A percentile compares a stretch with the other conserved stretches of the same genome.
phyloP scores from a whole-genome alignment of 371 early-diverging fungal genomes.

The Rhizopus sp. region DNA sequence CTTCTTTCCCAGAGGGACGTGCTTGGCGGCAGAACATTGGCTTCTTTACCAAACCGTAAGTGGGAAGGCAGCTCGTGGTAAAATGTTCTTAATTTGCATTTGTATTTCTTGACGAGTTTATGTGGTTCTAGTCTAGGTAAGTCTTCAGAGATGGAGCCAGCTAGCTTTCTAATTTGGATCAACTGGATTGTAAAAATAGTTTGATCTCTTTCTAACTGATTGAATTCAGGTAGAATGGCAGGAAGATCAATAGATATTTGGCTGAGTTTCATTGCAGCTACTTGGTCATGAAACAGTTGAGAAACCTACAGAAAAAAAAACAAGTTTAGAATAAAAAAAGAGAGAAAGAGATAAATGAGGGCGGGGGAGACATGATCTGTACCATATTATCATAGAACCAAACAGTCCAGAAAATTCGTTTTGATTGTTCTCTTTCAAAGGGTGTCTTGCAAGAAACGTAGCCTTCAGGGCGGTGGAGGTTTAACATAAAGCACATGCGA shows the following conservation, averaged over 20 bases:
- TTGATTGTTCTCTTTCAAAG: slow-evolving; percentile 30
- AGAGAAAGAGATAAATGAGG: too few relatives aligned
- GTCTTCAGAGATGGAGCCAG: slow-evolving; percentile 13
- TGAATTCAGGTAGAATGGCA: slow-evolving; percentile 21
- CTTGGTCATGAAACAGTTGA: slow-evolving; percentile 23
- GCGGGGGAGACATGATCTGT: neutral
- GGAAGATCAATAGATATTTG: slow-evolving; percentile 30
- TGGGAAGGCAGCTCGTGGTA: slow-evolving; percentile 8
- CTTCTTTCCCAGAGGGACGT: slow-evolving; percentile 25
- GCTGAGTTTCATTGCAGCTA: slow-evolving; percentile 15
- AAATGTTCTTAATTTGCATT: slow-evolving; percentile 2
- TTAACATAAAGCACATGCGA: slow-evolving; percentile 38
- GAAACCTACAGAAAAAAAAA: slow-evolving; percentile 6
- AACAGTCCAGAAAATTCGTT: slow-evolving; percentile 38
- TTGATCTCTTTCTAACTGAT: slow-evolving; percentile 26
- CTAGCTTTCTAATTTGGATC: slow-evolving; percentile 23
- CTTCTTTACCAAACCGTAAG: slow-evolving; percentile 6
- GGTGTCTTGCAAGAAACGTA: slow-evolving; percentile 23
- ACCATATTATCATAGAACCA: slow-evolving; percentile 45
- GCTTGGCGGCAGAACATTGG: neutral
- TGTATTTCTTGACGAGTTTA: slow-evolving; percentile 8
- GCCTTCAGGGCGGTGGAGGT: slow-evolving; percentile 33
- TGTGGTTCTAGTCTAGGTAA: slow-evolving; percentile 13
- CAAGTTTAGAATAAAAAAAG: slow-evolving; percentile 5
- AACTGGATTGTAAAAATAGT: slow-evolving; percentile 24